phyloP scores from a whole-genome alignment of 1,284 basidiomycete species.

The Paramarasmius palmivorus region DNA sequence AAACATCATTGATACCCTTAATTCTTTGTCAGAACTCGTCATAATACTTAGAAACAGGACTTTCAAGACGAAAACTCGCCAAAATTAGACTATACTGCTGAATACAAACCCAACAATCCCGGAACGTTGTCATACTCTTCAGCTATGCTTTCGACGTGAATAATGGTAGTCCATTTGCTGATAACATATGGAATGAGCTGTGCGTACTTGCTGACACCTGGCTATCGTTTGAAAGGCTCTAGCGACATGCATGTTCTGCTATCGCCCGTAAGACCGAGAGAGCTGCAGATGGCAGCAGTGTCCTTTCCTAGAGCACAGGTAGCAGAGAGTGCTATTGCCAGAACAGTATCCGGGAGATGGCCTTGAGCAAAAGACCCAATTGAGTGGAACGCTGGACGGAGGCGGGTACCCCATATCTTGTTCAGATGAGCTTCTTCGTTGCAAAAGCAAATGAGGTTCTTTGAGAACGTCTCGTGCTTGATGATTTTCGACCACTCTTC shows the following conservation, averaged over 20 bases:
- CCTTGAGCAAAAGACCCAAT: constrained; percentile 11
- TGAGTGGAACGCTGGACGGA: constrained; percentile 5
- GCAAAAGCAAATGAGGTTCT: constrained; percentile 7
- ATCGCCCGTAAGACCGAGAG: constrained; percentile 6
- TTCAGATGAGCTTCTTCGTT: constrained; percentile 13
- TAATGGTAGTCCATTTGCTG: constrained; percentile 2
- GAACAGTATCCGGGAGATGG: constrained; percentile 3
- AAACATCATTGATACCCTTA: no score
- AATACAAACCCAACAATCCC: no score
- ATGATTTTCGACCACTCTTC: constrained; percentile 9
- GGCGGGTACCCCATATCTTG: constrained; percentile 8
- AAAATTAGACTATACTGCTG: no score
- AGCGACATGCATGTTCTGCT: constrained; percentile 2
- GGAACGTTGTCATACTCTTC: not conserved
- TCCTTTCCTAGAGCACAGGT: constrained; percentile 7
- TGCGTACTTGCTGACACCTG: not conserved
- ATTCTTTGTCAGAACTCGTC: no score
- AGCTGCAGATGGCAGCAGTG: not conserved
- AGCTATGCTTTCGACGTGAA: not conserved
- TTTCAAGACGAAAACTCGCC: no score
- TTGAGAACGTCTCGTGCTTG: not conserved
- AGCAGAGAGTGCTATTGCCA: constrained; percentile 7
- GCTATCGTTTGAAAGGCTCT: not conserved
- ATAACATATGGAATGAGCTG: not conserved
- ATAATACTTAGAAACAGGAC: no score